These are phyloP conservation scores for Rhodotorula sphaerocarpa DNA, from an alignment of 768 basidiomycete genomes.

Conservation along the genomic window DNA sequence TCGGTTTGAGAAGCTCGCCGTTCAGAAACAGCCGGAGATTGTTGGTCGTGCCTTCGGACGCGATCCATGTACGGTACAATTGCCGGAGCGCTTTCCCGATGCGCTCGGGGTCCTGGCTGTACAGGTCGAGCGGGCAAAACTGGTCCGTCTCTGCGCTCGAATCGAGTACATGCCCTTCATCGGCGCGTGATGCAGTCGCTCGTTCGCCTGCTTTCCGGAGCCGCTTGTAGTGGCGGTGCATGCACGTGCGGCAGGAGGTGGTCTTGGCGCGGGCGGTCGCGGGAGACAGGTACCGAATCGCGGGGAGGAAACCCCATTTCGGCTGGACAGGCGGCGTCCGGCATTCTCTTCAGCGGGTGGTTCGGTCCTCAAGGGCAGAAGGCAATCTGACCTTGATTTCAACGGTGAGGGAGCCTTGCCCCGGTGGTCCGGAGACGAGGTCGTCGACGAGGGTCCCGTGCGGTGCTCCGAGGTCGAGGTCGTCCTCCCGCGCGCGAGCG, in stretches of 20 bases:
- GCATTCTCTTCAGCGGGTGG: no score
- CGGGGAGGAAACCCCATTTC: conserved; percentile 92
- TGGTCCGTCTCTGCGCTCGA: conserved; percentile 4
- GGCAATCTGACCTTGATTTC: conserved; percentile 93
- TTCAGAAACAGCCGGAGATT: conserved; percentile 71
- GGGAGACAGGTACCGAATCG: conserved; percentile 54
- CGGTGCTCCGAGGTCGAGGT: conserved; percentile 52
- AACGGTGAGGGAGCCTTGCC: conserved; percentile 56
- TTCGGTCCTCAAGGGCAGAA: no score
- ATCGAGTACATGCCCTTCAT: no score
- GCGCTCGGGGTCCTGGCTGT: conserved; percentile 59
- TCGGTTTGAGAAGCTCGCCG: conserved; percentile 46
- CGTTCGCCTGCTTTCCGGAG: not conserved
- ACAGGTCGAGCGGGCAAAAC: conserved; percentile 89
- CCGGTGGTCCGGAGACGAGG: conserved; percentile 57
- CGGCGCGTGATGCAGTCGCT: no score
- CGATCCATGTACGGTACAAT: conserved; percentile 67
- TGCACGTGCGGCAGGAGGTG: conserved; percentile 76
- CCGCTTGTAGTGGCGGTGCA: conserved; percentile 61
- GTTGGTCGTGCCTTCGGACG: conserved; percentile 60
- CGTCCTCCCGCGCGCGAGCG: conserved; percentile 53
- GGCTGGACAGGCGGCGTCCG: no score
- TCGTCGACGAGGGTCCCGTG: conserved; percentile 72
- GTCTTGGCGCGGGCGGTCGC: conserved; percentile 57
- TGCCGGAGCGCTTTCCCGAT: conserved; percentile 57